Evolutionary conservation across 495 filamentous ascomycete genomes (phyloP).

Genomic region (Neurospora terricola): DNA sequence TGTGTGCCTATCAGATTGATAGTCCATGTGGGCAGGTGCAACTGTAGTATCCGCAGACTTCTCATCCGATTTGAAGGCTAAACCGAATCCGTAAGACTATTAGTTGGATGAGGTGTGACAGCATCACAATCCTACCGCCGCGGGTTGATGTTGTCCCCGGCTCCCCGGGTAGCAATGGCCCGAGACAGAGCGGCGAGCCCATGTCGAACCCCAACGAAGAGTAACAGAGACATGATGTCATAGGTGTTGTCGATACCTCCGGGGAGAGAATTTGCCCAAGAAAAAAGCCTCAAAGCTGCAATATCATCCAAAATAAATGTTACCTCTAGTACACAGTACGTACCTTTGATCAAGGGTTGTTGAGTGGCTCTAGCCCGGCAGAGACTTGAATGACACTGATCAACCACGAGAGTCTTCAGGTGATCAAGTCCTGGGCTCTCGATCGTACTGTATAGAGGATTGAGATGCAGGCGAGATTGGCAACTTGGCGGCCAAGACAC

Average conservation of each 20-base stretch:
- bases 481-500: not conserved
- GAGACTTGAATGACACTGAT: not conserved
- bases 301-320: not conserved
- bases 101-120: not conserved
- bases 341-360: not conserved
- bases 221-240: not conserved
- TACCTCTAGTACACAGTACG: not conserved
- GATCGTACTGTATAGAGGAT: not conserved
- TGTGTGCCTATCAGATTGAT: not conserved
- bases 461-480: not conserved
- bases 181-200: not conserved
- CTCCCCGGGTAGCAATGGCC: not conserved
- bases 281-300: not conserved
- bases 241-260: not conserved
- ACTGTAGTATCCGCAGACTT: not conserved
- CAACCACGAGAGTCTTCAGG: not conserved
- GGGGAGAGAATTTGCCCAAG: not conserved
- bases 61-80: not conserved
- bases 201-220: not conserved
- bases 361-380: not conserved
- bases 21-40: not conserved
- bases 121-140: not conserved
- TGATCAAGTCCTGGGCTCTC: not conserved
- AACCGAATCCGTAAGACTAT: not conserved
- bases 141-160: not conserved